Percentiles rank a stretch among this genome's conserved stretches.
Evolutionary conservation across 2,329 filamentous ascomycete species (phyloP).

Genomic region (Arthrinium phaeospermum): DNA sequence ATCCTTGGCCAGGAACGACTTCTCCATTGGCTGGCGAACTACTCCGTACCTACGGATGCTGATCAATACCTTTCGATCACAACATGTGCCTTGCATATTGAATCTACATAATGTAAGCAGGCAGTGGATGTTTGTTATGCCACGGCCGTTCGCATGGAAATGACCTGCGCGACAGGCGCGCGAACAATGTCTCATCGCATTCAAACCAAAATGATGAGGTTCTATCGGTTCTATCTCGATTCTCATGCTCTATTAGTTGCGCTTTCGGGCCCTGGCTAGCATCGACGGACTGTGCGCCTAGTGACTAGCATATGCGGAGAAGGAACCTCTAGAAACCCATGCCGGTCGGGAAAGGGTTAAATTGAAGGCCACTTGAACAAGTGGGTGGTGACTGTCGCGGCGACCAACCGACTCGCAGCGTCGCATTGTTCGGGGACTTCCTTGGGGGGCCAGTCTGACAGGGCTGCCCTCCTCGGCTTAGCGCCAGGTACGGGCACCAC

Average conservation of each 20-base stretch:
- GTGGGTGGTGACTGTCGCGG: neutral
- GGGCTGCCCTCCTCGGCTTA: slow-evolving; percentile 3
- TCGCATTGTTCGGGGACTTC: neutral
- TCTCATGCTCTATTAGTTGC: neutral
- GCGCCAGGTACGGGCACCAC: neutral
- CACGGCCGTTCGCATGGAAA: neutral
- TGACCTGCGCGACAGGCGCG: neutral
- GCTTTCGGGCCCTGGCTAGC: neutral
- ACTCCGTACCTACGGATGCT: neutral
- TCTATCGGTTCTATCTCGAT: neutral
- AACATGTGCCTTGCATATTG: neutral
- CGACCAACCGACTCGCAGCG: neutral
- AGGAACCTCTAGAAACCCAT: neutral
- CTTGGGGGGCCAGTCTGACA: neutral
- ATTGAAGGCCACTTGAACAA: slow-evolving; percentile 5
- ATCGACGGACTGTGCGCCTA: neutral
- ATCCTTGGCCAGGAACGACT: neutral
- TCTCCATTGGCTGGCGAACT: neutral
- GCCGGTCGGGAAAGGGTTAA: neutral
- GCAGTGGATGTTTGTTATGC: neutral
- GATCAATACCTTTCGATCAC: neutral
- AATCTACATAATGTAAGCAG: neutral
- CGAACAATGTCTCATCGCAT: neutral
- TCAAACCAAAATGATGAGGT: neutral
- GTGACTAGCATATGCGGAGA: neutral